Base-by-base conservation (phyloP, 768 basidiomycete genomes). In the Tubosaeta brunneosetosa region DNA sequence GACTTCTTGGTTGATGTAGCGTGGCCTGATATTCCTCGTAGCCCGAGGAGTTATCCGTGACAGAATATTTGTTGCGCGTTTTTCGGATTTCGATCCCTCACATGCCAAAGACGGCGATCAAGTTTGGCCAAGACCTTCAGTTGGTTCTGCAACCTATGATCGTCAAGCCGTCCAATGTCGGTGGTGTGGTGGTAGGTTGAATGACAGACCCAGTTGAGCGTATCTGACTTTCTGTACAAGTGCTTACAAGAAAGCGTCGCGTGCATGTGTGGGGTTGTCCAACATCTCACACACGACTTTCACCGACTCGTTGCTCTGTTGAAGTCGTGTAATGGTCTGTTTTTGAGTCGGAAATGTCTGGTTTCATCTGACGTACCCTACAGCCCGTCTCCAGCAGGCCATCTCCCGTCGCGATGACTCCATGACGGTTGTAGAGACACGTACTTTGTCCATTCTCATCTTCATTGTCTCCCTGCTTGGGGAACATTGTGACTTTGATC, bases 231-330 rank as follows among this genome's bases (percentile, higher is more conserved):
- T 34, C 25, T 32, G 42, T 25, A 40, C 2, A 57, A 94, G 88
- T 85, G 88, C 19, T 69, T 98, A 31, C 92, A 94, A 72, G 97
- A 97, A 69, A 83, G 84, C 12, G 88, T 98, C 13, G 91, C 91
- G 0, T 97, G 94, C 58, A 85, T 95, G 74, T 95, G 94, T 64
- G 80, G 82, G 0, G 88, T 89, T 1, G 86, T 94, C 1, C 84
- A 85, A 47, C 73, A 89, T 58, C 76, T 98, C 16, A 97, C 97
- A 0, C 88, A 91, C 53, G 93, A 97, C 59, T 95, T 86, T 60
- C 72, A 72, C 14, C 80, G 84, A 33, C 76, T 97, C 16, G 80
- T 93, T 25, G 85, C 83, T 32, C 76, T 97, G 4, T 66, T 97
- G 56, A 88, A 88, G 59, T 92, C 91, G 0, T 94, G 91, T 69